Evolutionary conservation across 2,329 filamentous ascomycete species (phyloP).

Genomic region (Juglanconis sp.): DNA sequence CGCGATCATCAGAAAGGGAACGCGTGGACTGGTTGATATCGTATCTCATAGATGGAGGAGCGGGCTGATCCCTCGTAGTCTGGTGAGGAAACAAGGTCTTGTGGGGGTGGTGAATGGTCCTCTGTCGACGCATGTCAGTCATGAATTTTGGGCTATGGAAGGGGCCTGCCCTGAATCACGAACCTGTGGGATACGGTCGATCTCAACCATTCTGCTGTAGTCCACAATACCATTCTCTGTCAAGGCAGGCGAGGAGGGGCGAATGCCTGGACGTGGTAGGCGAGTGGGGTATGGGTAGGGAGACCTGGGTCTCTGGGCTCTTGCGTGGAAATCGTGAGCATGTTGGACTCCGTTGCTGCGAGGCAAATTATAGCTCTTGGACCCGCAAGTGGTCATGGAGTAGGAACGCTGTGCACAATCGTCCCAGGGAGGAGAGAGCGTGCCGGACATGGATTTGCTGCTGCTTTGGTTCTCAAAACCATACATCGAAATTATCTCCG

Average conservation of each 20-base stretch:
- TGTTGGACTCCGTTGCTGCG: conserved; percentile 31
- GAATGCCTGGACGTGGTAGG: conserved; percentile 50
- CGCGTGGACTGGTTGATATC: conserved; percentile 40
- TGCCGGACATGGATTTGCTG: conserved; percentile 37
- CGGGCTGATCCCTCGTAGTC: conserved; percentile 31
- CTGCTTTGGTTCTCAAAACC: conserved; percentile 42
- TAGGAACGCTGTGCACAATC: conserved; percentile 47
- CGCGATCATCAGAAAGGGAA: conserved; percentile 28
- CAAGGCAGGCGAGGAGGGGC: conserved; percentile 47
- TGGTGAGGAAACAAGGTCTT: conserved; percentile 35
- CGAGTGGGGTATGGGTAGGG: conserved; percentile 58
- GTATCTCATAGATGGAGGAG: conserved; percentile 35
- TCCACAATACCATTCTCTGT: conserved; percentile 46
- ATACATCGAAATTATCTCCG: conserved; percentile 56
- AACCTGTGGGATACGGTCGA: conserved; percentile 47
- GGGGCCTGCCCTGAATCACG: conserved; percentile 20
- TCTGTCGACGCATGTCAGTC: conserved; percentile 32
- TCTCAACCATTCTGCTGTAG: conserved; percentile 49
- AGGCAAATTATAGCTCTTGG: conserved; percentile 21
- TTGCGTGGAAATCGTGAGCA: background rate
- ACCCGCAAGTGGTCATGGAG: conserved; percentile 52
- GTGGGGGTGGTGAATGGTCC: conserved; percentile 41
- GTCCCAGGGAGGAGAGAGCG: conserved; percentile 40
- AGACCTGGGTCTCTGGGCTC: conserved; percentile 45
- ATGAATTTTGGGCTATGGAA: background rate